Evolutionary conservation across 2,329 filamentous ascomycete species (phyloP), one percentile per base, ranked within the genome.

Genomic region (Hirsutella rhossiliensis): DNA sequence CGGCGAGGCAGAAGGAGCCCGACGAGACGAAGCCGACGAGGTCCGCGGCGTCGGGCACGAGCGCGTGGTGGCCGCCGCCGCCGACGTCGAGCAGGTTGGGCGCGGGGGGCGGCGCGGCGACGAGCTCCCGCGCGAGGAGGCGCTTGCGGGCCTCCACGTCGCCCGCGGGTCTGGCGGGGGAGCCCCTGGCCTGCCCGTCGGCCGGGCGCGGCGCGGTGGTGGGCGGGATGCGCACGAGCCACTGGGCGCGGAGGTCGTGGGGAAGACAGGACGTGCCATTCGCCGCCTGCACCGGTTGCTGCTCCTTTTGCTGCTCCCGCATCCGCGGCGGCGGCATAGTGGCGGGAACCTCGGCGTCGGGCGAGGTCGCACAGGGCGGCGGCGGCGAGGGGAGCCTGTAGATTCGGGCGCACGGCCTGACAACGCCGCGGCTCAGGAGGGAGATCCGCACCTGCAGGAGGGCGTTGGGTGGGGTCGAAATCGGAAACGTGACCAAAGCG

Each of bases 1-100:
- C 78, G 2, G 78, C 76, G 2, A 97, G 73, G 54, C 83, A 88
- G 59, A 83, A 95, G 42, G 85, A 82, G 0, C 90, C 92, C 1
- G 83, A 84, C 2, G 88, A 96, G 20, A 96, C 81, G 59, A 94
- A 98, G 0, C 92, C 92, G 42, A 97, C 76, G 12, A 97, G 69
- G 58, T 96, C 85, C 19, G 75, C 70, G 48, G 80, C 79, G 11
- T 72, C 70, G 0, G 90, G 90, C n/a, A 88, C 78, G 0, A 79
- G 57, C 1, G 82, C 82, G 52, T 86, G 78, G 76, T 68, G 67
- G 20, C 62, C 57, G 28, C 11, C n/a, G 17, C 3, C 20, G 32
- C 12, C 23, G 5, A 15, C 31, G 31, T 31, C n/a, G n/a, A 32
- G 29, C 6, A 19, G 29, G 11, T 41, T 13, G 17, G 23, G 19